Conservation (phyloP, 495 filamentous ascomycete species). For the Durotheca rogersii region DNA sequence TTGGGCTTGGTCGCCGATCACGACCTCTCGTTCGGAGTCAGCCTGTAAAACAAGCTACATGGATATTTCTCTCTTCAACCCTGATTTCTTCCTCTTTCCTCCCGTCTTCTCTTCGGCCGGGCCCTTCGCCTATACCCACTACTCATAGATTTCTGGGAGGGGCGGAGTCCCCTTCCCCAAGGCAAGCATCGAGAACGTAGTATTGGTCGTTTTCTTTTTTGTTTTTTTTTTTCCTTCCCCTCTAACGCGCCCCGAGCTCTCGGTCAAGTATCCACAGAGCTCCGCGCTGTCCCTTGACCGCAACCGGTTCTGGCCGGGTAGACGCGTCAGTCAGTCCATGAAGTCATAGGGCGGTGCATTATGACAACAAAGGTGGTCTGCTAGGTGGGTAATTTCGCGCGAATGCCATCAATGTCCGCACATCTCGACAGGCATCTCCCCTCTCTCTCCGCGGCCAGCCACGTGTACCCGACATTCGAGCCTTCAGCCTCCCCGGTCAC, state of each 20-base stretch:
- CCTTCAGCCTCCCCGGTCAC: slow-evolving; percentile 18
- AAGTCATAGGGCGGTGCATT: background rate
- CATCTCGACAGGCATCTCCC: slow-evolving; percentile 9
- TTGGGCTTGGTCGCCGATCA: slow-evolving; percentile 22
- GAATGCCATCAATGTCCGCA: slow-evolving; percentile 1
- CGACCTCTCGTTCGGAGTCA: slow-evolving; percentile 27
- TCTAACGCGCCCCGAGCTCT: slow-evolving; percentile 12
- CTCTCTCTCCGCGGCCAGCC: slow-evolving; percentile 18
- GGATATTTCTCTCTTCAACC: slow-evolving; percentile 7
- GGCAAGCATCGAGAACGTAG: slow-evolving; percentile 9
- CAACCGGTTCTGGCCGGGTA: slow-evolving; percentile 11
- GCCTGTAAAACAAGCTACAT: slow-evolving; percentile 18
- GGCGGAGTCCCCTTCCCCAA: too few species aligned
- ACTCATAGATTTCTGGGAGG: too few species aligned
- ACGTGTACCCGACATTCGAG: slow-evolving; percentile 30
- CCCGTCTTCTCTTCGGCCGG: slow-evolving; percentile 15
- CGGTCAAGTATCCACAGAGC: slow-evolving; percentile 10
- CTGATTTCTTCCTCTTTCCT: slow-evolving; percentile 9
- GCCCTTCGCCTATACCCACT: slow-evolving; percentile 5
- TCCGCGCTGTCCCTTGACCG: slow-evolving; percentile 3
- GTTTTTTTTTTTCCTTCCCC: background rate
- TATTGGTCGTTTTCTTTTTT: slow-evolving; percentile 2
- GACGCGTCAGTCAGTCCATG: background rate
- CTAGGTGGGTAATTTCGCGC: slow-evolving; percentile 17
- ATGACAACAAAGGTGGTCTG: slow-evolving; percentile 18